A percentile compares a stretch with the other conserved stretches of the same genome.
phyloP scores from a whole-genome alignment of 306 rosid species.

The Castanea sativa region DNA sequence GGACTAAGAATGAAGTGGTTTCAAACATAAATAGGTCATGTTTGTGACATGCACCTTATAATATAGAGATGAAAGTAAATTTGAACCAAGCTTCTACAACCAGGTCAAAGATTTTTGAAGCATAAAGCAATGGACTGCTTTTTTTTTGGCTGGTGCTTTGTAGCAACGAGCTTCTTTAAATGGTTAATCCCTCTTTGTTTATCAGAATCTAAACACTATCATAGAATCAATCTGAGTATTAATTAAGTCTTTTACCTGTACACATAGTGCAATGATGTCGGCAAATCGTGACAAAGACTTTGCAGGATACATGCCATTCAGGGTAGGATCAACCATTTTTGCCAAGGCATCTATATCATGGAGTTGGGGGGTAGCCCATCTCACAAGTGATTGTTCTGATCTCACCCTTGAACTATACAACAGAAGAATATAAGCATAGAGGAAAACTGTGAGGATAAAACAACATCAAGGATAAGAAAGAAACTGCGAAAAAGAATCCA shows the following conservation, averaged over 20 bases:
- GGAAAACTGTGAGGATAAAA: conserved; percentile 8
- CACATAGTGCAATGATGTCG: conserved; percentile 88
- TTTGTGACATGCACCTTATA: too few species aligned
- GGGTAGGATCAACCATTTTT: conserved; percentile 92
- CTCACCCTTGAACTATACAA: conserved; percentile 68
- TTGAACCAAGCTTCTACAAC: too few species aligned
- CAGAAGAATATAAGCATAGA: conserved; percentile 13
- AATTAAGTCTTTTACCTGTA: conserved; percentile 63
- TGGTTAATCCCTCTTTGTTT: not conserved
- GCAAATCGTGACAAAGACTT: conserved; percentile 97
- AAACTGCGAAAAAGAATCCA: not conserved
- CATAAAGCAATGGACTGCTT: too few species aligned
- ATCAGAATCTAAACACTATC: not conserved
- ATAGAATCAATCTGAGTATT: not conserved
- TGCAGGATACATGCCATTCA: conserved; percentile 95
- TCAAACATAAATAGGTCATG: too few species aligned
- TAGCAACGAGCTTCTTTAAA: not conserved
- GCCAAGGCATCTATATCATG: conserved; percentile 95
- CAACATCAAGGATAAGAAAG: not conserved
- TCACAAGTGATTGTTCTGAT: conserved; percentile 93
- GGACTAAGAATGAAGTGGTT: too few species aligned
- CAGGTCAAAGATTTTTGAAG: too few species aligned
- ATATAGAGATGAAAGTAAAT: too few species aligned
- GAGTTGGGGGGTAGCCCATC: conserved; percentile 99
- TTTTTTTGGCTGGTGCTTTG: too few species aligned